Base-by-base conservation (phyloP, 2,329 filamentous ascomycete species). In the Penicillium frequentans region DNA sequence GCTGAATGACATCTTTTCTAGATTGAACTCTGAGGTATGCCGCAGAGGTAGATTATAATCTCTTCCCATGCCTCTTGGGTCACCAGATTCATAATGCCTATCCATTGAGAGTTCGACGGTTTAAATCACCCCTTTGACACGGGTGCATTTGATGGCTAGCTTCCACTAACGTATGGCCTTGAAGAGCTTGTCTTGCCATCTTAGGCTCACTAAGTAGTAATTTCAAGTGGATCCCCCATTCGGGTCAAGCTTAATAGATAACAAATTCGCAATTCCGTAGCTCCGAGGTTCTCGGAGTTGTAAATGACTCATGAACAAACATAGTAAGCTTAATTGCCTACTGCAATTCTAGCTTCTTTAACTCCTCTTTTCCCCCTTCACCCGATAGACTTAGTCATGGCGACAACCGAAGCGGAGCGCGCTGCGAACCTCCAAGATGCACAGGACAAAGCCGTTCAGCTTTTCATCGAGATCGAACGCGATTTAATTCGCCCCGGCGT, bases 391-490 rank as follows among this genome's bases (percentile, higher is more conserved):
- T 11, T 13, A 5, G 16, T 14, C 8, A 52, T 52, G 42, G 9
- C 50, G 6, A 31, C 37, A 19, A 26, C 21, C 39, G 69, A 61
- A 44, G 55, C 46, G 13, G 59, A 70, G 48, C 69, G 73, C 19
- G 73, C 73, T 13, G 70, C 73, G 6, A 70, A 67, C 52, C 79
- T 82, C 11, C 68, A 71, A 16, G 75, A 79, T n/a, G 80, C 80
- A 5, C 74, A 82, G 61, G 67, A 66, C 54, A 82, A 82, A 63
- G 79, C 81, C 2, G 62, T 73, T 19, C 62, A 68, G 13, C 72
- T 82, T 5, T 83, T 83, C 60, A 64, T 75, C 6, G 79, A 80
- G 55, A 82, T 83, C 58, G 78, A 78, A 52, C 61, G 65, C 10
- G 70, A 73, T 35, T 71, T 83, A 2, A 68, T 83, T 51, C 78